A percentile compares a stretch with the other conserved stretches of the same genome.
These are phyloP conservation scores for Cutaneotrichosporon sp. DNA, from an alignment of 1,284 basidiomycete genomes.

Conservation along the genomic window DNA sequence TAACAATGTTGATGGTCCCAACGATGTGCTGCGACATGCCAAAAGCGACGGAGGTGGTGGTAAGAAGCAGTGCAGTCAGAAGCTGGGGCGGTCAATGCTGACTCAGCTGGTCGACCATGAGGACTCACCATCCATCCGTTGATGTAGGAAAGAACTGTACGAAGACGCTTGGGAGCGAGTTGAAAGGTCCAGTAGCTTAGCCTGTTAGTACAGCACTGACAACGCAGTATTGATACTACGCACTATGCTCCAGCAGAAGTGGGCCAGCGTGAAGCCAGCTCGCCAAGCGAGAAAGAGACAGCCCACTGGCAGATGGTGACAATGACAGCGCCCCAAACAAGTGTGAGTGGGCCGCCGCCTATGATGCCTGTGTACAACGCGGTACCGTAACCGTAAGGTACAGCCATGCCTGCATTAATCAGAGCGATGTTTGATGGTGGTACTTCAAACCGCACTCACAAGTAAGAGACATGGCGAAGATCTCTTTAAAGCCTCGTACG, in stretches of 20 bases:
- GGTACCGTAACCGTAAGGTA: conserved; percentile 12
- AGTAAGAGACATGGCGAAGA: conserved; percentile 10
- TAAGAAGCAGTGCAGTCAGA: conserved; percentile 14
- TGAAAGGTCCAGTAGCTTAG: conserved; percentile 18
- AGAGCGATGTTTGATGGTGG: neutral
- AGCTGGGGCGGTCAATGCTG: too few relatives aligned
- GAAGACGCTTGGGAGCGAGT: conserved; percentile 11
- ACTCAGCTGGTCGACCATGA: neutral
- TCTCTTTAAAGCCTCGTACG: conserved; percentile 10
- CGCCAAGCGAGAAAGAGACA: conserved; percentile 11
- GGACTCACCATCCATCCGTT: conserved; percentile 12
- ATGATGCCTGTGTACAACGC: conserved; percentile 9
- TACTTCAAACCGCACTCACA: conserved; percentile 6
- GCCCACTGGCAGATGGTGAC: conserved; percentile 14
- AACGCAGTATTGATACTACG: too few relatives aligned
- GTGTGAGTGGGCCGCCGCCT: conserved; percentile 12
- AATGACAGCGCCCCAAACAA: conserved; percentile 14
- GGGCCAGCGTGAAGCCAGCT: conserved; percentile 15
- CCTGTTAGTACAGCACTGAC: neutral
- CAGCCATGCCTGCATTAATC: conserved; percentile 10
- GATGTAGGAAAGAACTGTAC: conserved; percentile 15
- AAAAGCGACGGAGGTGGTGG: conserved; percentile 11
- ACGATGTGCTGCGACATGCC: conserved; percentile 17
- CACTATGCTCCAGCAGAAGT: conserved; percentile 17
- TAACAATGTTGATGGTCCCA: conserved; percentile 11